Conservation (phyloP, 1,139 yeast species). For the Lodderomyces theae region DNA sequence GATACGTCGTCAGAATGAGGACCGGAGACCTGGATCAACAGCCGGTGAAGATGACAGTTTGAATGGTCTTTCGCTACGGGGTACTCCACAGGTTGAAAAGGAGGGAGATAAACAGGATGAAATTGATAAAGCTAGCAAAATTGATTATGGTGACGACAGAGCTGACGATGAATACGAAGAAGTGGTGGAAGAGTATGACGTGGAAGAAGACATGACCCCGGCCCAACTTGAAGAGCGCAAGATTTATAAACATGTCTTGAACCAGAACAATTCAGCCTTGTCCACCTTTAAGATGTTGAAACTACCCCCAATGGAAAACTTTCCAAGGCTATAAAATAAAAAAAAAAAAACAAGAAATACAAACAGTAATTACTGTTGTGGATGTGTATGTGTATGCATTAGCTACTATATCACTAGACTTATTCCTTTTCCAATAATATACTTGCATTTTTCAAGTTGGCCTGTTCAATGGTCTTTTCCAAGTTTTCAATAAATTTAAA, state of each 20-base stretch:
- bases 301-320: conserved; percentile 28
- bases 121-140: conserved; percentile 4
- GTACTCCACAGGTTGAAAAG: too few relatives aligned
- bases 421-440: conserved; percentile 61
- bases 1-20: neutral
- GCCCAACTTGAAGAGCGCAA: conserved; percentile 5
- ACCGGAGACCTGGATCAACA: neutral
- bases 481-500: conserved; percentile 61
- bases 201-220: conserved; percentile 13
- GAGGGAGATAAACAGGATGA: conserved; percentile 5
- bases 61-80: too few relatives aligned
- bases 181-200: conserved; percentile 12
- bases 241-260: conserved; percentile 4
- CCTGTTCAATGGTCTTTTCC: conserved; percentile 62
- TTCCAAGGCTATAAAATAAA: conserved; percentile 15
- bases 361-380: neutral
- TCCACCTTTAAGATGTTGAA: conserved; percentile 16
- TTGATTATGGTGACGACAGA: conserved; percentile 4
- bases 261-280: neutral
- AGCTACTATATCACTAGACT: too few relatives aligned
- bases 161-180: too few relatives aligned
- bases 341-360: neutral
- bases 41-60: neutral
- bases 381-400: too few relatives aligned
- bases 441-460: conserved; percentile 80